Base-by-base conservation (phyloP, 1,284 basidiomycete species). In the Cryptococcus floricola region DNA sequence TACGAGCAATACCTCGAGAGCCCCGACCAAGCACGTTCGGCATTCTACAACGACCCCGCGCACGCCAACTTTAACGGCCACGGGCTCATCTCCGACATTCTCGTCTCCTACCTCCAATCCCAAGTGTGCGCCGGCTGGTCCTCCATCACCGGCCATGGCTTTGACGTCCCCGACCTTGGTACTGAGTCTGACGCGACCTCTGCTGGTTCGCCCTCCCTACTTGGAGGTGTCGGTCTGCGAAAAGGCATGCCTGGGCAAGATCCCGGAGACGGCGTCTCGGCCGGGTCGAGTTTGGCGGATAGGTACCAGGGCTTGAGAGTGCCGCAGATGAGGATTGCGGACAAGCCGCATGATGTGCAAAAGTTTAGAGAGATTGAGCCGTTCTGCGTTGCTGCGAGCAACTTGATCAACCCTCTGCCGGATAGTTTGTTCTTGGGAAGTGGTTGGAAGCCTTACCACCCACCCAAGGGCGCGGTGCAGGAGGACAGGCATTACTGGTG, bases 321-420 rank as follows among this genome's bases (percentile, higher is more conserved):
- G 4, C 91, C 91, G 1, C 81, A 83, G 0, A 82, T 84, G 45
- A 83, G 88, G 14, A 86, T 96, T 69, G 83, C 83, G 59, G 86
- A 88, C 44, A 84, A 84, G 9, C 88, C 89, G 0, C 79, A 79
- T 41, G 80, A 82, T 62, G 62, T 80, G 67, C 51, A 81, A 2
- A 74, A 80, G n/a, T 92, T 88, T 73, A 83, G 89, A 67, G 93
- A 96, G 75, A 84, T 93, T 51, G 81, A 84, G 52, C 93, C 94
- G 13, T 91, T 83, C 79, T 97, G 94, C 75, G 91, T 89, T 0
- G 87, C 86, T 18, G 93, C 93, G 23, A 94, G 95, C 74, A 92
- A 97, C 74, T 80, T 97, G 44, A 89, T 96, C 72, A 95, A 95
- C 78, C 94, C 93, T 2, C 81, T 97, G 1, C 92, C 93, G 12